Evolutionary conservation across 23 red algal genomes (phyloP).

Genomic region (Pyropia yezoensis): DNA sequence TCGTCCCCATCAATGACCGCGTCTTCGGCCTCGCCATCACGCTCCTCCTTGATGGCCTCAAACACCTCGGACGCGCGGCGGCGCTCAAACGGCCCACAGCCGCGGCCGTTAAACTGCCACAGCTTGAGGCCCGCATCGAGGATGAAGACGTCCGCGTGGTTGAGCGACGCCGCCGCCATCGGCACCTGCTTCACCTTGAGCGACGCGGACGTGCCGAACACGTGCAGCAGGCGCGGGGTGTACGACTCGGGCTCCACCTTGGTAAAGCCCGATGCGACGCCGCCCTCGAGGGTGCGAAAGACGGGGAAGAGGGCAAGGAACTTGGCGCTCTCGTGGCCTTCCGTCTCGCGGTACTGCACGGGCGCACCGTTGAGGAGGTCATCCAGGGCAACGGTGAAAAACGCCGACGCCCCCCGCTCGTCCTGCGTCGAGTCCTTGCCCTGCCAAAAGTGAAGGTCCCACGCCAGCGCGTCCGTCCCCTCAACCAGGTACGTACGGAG

Average conservation of each 20-base stretch:
- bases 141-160: slow-evolving; percentile 54
- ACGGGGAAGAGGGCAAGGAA: slow-evolving; percentile 52
- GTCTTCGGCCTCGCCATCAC: slow-evolving; percentile 40
- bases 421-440: slow-evolving; percentile 60
- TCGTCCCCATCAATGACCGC: slow-evolving; percentile 47
- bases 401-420: slow-evolving; percentile 55
- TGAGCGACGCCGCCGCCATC: slow-evolving; percentile 24
- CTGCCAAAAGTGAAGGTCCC: slow-evolving; percentile 61
- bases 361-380: slow-evolving; percentile 54
- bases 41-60: slow-evolving; percentile 28
- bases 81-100: slow-evolving; percentile 26
- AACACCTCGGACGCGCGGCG: slow-evolving; percentile 40
- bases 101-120: slow-evolving; percentile 37
- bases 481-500: slow-evolving; percentile 25
- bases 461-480: slow-evolving; percentile 21
- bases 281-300: slow-evolving; percentile 49
- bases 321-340: slow-evolving; percentile 34
- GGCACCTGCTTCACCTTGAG: slow-evolving; percentile 52
- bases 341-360: slow-evolving; percentile 61
- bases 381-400: slow-evolving; percentile 70
- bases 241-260: slow-evolving; percentile 52
- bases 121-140: slow-evolving; percentile 48
- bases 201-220: slow-evolving; percentile 8
- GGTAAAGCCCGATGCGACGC: slow-evolving; percentile 37
- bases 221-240: slow-evolving; percentile 30